Conservation (phyloP, 257 asterid species). For the Solanum arcanum region DNA sequence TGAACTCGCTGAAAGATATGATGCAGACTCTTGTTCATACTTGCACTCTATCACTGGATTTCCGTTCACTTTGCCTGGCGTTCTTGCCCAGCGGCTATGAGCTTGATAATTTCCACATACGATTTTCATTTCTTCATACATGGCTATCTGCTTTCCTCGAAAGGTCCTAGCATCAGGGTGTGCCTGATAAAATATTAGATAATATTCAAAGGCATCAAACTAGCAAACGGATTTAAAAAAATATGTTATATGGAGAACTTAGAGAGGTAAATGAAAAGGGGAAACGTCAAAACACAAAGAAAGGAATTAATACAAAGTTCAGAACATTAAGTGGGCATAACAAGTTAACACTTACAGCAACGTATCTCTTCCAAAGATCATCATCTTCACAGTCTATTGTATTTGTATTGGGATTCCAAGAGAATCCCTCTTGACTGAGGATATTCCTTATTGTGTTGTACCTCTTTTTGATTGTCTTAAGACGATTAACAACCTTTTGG, state of each 20-base stretch:
- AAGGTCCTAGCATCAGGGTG: slow-evolving; percentile 1
- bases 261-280: background rate
- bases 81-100: background rate
- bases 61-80: background rate
- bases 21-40: background rate
- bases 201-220: background rate
- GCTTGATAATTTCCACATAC: background rate
- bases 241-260: background rate
- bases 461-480: background rate
- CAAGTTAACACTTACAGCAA: background rate
- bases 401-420: background rate
- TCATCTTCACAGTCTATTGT: background rate
- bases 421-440: background rate
- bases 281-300: background rate
- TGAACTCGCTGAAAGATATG: background rate
- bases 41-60: background rate
- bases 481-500: slow-evolving; percentile 2
- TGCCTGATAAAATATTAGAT: background rate
- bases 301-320: background rate
- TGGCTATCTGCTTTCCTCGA: background rate
- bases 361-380: background rate
- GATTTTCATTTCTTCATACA: background rate
- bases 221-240: background rate
- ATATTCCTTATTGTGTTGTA: background rate
- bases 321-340: background rate